Percentiles rank a stretch among this genome's conserved stretches.
These are phyloP conservation scores for Teratosphaeriaceae sp. DNA, from an alignment of 2,329 filamentous ascomycete genomes.

Conservation along the genomic window DNA sequence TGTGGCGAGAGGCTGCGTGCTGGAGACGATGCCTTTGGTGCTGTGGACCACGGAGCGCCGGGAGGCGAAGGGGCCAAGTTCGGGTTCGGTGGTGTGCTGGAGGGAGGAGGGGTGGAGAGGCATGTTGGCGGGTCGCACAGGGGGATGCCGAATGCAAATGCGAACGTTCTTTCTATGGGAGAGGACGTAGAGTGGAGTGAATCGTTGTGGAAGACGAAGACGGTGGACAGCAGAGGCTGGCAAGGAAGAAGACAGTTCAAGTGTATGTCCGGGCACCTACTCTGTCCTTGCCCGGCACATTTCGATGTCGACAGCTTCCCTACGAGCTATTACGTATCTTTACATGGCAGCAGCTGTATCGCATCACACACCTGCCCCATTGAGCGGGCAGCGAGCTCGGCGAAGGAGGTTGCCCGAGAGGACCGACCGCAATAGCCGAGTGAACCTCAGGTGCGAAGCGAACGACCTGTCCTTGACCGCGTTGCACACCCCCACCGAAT, in stretches of 20 bases:
- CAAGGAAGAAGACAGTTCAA: not conserved
- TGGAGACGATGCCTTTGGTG: conserved; percentile 83
- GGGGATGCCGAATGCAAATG: not conserved
- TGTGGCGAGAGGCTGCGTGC: conserved; percentile 81
- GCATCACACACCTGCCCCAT: not conserved
- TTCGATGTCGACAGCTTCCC: not conserved
- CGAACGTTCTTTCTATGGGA: not conserved
- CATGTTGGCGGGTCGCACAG: conserved; percentile 27
- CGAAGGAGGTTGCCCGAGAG: not conserved
- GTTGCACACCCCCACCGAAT: too few relatives aligned
- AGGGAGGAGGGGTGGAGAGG: conserved; percentile 44
- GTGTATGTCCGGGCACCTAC: not conserved
- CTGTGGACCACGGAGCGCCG: conserved; percentile 89
- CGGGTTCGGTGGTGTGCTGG: conserved; percentile 42
- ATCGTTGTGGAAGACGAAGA: too few relatives aligned
- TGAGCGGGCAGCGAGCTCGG: not conserved
- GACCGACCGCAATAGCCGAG: not conserved
- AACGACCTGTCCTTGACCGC: too few relatives aligned
- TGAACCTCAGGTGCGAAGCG: too few relatives aligned
- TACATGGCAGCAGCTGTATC: not conserved
- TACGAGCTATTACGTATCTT: not conserved
- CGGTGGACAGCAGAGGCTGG: not conserved
- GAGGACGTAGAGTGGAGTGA: too few relatives aligned
- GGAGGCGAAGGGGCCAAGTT: conserved; percentile 63
- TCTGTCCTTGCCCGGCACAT: not conserved